A percentile compares a stretch with the other conserved stretches of the same genome.
These are phyloP conservation scores for Ophiocordyceps camponoti-saundersi DNA, from an alignment of 2,329 filamentous ascomycete species.

Conservation along the genomic window DNA sequence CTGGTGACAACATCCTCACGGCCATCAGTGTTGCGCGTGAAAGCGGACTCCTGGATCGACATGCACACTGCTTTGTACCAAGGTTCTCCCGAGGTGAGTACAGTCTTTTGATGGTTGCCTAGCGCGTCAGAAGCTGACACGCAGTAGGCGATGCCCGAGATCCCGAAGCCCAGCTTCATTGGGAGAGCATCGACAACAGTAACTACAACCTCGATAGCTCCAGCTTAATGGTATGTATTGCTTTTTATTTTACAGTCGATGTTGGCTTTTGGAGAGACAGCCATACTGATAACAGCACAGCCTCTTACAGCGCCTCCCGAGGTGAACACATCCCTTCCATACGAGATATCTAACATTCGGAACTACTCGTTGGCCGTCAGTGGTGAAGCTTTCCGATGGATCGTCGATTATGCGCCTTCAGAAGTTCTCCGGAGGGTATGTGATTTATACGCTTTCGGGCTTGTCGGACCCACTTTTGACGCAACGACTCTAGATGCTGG, in stretches of 20 bases:
- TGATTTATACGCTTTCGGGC: conserved; percentile 4
- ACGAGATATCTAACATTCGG: conserved; percentile 61
- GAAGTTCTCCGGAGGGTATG: conserved; percentile 54
- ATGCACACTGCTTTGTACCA: conserved; percentile 82
- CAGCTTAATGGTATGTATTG: conserved; percentile 45
- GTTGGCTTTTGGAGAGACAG: neutral
- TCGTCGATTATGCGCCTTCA: conserved; percentile 78
- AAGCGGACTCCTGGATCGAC: conserved; percentile 64
- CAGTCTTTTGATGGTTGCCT: neutral
- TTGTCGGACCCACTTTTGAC: neutral
- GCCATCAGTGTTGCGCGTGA: conserved; percentile 91
- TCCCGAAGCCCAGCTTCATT: conserved; percentile 55
- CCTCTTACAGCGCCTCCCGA: conserved; percentile 56
- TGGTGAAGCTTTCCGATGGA: conserved; percentile 92
- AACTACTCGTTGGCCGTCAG: conserved; percentile 83
- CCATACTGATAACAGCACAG: conserved; percentile 18
- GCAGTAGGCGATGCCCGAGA: conserved; percentile 50
- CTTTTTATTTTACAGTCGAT: neutral
- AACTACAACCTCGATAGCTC: conserved; percentile 61
- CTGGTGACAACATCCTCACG: conserved; percentile 92
- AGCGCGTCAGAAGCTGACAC: conserved; percentile 3
- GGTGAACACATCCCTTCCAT: conserved; percentile 68
- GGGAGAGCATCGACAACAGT: conserved; percentile 90
- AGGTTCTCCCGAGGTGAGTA: conserved; percentile 57
- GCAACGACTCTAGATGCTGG: conserved; percentile 50